These are phyloP conservation scores for Vitis hybrid DNA, from an alignment of 177 flowering plant genomes.

Conservation along the genomic window DNA sequence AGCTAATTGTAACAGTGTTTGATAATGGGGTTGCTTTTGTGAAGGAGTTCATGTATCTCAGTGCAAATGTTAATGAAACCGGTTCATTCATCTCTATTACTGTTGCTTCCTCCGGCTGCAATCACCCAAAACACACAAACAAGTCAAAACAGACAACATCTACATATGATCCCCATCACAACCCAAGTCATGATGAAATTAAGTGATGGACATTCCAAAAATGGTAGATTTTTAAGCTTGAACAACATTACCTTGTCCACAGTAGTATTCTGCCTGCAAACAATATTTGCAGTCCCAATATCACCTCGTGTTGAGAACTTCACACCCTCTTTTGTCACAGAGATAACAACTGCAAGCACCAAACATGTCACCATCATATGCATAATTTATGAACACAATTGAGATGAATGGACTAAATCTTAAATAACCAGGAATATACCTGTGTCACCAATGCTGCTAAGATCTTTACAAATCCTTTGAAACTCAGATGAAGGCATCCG, in stretches of 20 bases:
- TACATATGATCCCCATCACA: not conserved
- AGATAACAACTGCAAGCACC: conserved; percentile 73
- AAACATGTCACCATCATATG: not conserved
- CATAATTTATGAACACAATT: not conserved
- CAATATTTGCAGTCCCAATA: conserved; percentile 92
- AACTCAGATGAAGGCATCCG: conserved; percentile 95
- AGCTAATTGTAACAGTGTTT: conserved; percentile 74
- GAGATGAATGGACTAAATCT: not conserved
- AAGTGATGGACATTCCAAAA: not conserved
- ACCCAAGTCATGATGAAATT: not conserved
- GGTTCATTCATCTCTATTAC: conserved; percentile 93
- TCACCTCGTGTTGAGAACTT: conserved; percentile 94
- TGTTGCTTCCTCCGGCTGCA: conserved; percentile 93
- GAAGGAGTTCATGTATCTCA: conserved; percentile 95
- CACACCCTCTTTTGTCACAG: conserved; percentile 98
- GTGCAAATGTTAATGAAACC: conserved; percentile 86
- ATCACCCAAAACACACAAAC: conserved; percentile 8
- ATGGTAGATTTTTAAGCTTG: not conserved
- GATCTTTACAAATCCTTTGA: conserved; percentile 90
- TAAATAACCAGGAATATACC: conserved; percentile 36
- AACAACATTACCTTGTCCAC: conserved; percentile 69
- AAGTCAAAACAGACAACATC: not conserved
- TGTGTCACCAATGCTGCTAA: conserved; percentile 92
- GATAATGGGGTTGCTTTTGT: conserved; percentile 91
- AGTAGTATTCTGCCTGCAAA: conserved; percentile 80